Evolutionary conservation across 371 early-diverging fungal species (phyloP).

Genomic region (Choanephora cucurbitarum): DNA sequence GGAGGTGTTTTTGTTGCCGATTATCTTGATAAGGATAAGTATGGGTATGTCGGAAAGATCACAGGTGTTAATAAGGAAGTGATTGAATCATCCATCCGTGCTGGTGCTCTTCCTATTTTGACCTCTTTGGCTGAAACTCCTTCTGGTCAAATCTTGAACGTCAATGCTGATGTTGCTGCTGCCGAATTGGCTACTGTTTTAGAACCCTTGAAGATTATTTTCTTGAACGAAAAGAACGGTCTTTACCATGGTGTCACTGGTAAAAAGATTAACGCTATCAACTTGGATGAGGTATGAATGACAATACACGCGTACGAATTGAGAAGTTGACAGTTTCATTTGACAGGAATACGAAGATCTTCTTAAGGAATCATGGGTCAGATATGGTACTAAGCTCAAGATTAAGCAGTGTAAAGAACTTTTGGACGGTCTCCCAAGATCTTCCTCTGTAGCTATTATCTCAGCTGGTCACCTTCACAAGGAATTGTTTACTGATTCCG

Average conservation of each 20-base stretch:
- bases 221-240: slow-evolving; percentile 95
- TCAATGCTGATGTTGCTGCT: slow-evolving; percentile 97
- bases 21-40: slow-evolving; percentile 90
- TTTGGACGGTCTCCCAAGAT: slow-evolving; percentile 89
- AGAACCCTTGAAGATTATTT: slow-evolving; percentile 96
- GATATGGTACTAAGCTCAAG: slow-evolving; percentile 95
- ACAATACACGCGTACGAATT: too few species aligned
- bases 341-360: slow-evolving; percentile 72
- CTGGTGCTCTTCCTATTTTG: slow-evolving; percentile 93
- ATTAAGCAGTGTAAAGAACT: slow-evolving; percentile 94
- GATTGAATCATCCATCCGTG: slow-evolving; percentile 88
- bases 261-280: slow-evolving; percentile 92
- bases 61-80: slow-evolving; percentile 86
- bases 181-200: slow-evolving; percentile 94
- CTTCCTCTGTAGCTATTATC: slow-evolving; percentile 95
- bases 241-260: slow-evolving; percentile 90
- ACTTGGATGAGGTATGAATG: slow-evolving; percentile 95
- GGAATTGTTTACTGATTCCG: slow-evolving; percentile 95
- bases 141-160: slow-evolving; percentile 94
- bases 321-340: background rate
- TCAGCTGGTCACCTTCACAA: slow-evolving; percentile 95
- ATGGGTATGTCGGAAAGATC: slow-evolving; percentile 92
- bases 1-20: slow-evolving; percentile 95
- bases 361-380: slow-evolving; percentile 93
- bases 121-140: slow-evolving; percentile 96